phyloP scores from a whole-genome alignment of 352 stramenopile genomes.

The Pythium aristosporum region DNA sequence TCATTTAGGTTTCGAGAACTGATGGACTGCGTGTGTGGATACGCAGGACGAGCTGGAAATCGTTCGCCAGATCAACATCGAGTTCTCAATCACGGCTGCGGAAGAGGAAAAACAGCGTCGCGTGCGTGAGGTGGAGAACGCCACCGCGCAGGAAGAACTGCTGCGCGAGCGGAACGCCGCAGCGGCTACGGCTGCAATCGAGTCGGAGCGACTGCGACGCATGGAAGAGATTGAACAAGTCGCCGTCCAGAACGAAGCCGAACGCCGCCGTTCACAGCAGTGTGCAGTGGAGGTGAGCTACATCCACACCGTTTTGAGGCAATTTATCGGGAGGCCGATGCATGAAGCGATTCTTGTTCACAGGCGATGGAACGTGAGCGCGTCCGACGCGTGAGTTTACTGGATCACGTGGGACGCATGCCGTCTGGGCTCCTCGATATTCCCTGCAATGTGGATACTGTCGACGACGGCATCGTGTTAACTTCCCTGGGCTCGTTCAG shows the following conservation, averaged over 20 bases:
- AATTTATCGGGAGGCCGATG: not conserved
- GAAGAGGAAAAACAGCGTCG: conserved; percentile 66
- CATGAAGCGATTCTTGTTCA: not conserved
- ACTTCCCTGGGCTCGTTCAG: conserved; percentile 31
- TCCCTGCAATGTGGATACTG: not conserved
- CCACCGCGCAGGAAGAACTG: conserved; percentile 62
- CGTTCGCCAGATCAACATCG: conserved; percentile 74
- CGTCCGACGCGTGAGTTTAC: conserved; percentile 47
- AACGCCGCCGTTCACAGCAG: conserved; percentile 36
- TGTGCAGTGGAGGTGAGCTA: conserved; percentile 31
- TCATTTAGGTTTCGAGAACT: not conserved
- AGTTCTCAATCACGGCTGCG: conserved; percentile 55
- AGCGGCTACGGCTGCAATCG: conserved; percentile 37
- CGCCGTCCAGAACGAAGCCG: conserved; percentile 23
- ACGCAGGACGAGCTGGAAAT: conserved; percentile 54
- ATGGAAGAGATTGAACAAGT: conserved; percentile 39
- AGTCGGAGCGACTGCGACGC: conserved; percentile 49
- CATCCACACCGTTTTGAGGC: not conserved
- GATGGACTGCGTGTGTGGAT: not conserved
- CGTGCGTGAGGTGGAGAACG: conserved; percentile 61
- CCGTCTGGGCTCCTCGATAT: conserved; percentile 9
- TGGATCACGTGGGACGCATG: conserved; percentile 43
- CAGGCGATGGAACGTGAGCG: conserved; percentile 60
- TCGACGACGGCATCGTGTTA: not conserved
- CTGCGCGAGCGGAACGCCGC: conserved; percentile 45